phyloP scores from a whole-genome alignment of 2,329 filamentous ascomycete species.

The Sporothrix phasma region DNA sequence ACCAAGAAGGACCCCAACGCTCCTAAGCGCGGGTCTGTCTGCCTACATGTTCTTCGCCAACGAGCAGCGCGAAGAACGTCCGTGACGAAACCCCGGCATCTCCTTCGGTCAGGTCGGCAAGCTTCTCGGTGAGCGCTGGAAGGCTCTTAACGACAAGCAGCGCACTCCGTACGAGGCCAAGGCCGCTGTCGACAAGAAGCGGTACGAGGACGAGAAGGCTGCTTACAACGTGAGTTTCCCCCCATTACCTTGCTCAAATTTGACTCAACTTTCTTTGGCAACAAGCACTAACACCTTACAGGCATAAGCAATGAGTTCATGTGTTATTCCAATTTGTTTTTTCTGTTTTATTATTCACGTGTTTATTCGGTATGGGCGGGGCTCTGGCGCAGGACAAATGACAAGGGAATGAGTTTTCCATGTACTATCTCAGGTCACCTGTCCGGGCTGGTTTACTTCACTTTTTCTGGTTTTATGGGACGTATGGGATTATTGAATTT shows the following conservation, averaged over 20 bases:
- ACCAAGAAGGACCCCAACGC: conserved; percentile 80
- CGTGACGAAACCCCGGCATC: conserved; percentile 97
- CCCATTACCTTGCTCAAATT: neutral
- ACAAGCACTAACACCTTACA: neutral
- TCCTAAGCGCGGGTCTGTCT: conserved; percentile 96
- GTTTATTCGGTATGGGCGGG: conserved; percentile 16
- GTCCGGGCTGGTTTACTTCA: conserved; percentile 13
- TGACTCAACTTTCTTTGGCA: no score
- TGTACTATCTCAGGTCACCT: conserved; percentile 15
- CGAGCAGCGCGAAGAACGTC: conserved; percentile 95
- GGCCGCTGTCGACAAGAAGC: conserved; percentile 96
- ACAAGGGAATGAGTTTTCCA: conserved; percentile 19
- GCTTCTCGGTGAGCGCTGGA: conserved; percentile 97
- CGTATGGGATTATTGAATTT: conserved; percentile 17
- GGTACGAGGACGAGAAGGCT: conserved; percentile 96
- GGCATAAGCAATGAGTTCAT: conserved; percentile 9
- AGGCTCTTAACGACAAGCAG: conserved; percentile 88
- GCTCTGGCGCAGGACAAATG: conserved; percentile 19
- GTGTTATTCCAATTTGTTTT: neutral
- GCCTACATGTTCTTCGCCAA: conserved; percentile 99
- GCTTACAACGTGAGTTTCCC: conserved; percentile 69
- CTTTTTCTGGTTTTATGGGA: conserved; percentile 19
- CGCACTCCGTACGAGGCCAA: conserved; percentile 91
- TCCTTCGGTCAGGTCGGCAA: conserved; percentile 97
- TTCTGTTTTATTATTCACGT: conserved; percentile 14